Evolutionary conservation across 192 early-diverging fungal species (phyloP).

Genomic region (Coemansia sp.): DNA sequence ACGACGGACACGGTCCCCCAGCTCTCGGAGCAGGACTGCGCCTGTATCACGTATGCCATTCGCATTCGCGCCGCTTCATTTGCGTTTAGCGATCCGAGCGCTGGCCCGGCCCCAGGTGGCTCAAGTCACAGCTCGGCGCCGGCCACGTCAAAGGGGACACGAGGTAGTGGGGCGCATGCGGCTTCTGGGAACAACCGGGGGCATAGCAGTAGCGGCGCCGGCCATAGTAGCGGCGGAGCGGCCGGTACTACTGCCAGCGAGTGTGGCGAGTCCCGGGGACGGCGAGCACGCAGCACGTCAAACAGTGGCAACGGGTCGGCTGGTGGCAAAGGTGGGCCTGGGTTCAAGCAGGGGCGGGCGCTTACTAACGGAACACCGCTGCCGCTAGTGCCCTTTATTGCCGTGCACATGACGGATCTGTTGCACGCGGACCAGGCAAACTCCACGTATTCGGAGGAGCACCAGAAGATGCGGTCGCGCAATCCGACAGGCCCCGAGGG

Average conservation of each 20-base stretch:
- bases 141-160: slow-evolving; percentile 20
- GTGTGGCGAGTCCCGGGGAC: slow-evolving; percentile 13
- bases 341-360: slow-evolving; percentile 35
- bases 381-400: slow-evolving; percentile 49
- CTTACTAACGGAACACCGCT: slow-evolving; percentile 32
- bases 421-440: slow-evolving; percentile 51
- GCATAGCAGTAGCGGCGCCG: slow-evolving; percentile 3
- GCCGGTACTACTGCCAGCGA: slow-evolving; percentile 13
- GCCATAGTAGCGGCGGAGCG: slow-evolving; percentile 2
- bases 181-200: not conserved
- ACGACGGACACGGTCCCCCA: slow-evolving; percentile 16
- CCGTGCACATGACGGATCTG: slow-evolving; percentile 52
- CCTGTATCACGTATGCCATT: slow-evolving; percentile 45
- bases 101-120: not conserved
- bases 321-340: slow-evolving; percentile 12
- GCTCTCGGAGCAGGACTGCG: slow-evolving; percentile 46
- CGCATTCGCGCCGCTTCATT: slow-evolving; percentile 47
- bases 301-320: slow-evolving; percentile 28
- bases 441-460: slow-evolving; percentile 47
- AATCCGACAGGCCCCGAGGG: slow-evolving; percentile 19
- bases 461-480: slow-evolving; percentile 44
- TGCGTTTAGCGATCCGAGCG: slow-evolving; percentile 35
- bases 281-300: slow-evolving; percentile 37
- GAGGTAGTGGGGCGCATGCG: slow-evolving; percentile 26
- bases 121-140: slow-evolving; percentile 31